Evolutionary conservation across 73 alveolate species (phyloP), one percentile per base, ranked within the genome.

Genomic region (Tetrahymena borealis): DNA sequence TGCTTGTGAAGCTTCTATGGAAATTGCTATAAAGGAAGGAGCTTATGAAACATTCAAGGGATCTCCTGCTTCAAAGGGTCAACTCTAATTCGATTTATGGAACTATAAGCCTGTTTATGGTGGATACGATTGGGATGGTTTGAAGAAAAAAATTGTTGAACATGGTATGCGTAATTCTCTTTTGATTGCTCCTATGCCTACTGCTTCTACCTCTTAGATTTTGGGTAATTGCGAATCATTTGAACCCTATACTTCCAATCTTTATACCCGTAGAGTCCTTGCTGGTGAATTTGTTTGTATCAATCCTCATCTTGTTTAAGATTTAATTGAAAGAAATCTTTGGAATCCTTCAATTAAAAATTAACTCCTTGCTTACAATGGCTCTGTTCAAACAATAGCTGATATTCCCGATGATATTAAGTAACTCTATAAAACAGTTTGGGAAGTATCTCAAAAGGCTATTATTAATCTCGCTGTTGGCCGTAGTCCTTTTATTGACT

Each of bases 181-280:
- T 35, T 95, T 98, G 39, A 94, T 98, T 42, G 99, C 99, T 78
- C 99, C 99, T 16, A 98, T 98, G 99, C 99, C 99, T 10, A 98
- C 99, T n/a, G 99, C 99, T 39, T 91, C 98, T 91, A 98, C 99
- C 31, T 95, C 98, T 6, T 97, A 98, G 94, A 98, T 98, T 91
- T 94, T 98, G 33, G 99, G 99, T 31, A 98, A 98, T 96, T 97
- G 95, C 85, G 99, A 97, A 93, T 94, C 98, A 77, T 97, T 98
- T 78, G 99, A 98, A 94, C 99, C 99, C 33, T 98, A 96, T 96
- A 98, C 99, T 12, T 94, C 98, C 41, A 98, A 98, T 91, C 94
- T 98, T 78, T 98, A 98, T 90, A 97, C 97, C 42, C 90, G 99
- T 78, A 97, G 99, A 79, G 99, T 98, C 33, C 94, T 98, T 42